Evolutionary conservation across 306 rosid genomes (phyloP).

Genomic region (Cyamopsis tetragonoloba): DNA sequence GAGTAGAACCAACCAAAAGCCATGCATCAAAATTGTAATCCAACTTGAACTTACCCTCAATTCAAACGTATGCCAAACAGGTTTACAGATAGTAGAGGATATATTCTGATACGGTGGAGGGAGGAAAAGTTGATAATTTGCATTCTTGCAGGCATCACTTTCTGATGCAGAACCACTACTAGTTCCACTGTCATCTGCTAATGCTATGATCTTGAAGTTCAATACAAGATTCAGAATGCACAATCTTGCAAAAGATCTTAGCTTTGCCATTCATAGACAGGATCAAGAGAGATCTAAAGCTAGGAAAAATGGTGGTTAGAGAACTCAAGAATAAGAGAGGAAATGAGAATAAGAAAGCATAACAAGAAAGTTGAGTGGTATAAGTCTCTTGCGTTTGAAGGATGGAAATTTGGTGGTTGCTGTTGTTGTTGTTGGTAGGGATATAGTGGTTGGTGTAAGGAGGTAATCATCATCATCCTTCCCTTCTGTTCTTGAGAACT

Average conservation of each 20-base stretch:
- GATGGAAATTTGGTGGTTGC: slow-evolving; percentile 45
- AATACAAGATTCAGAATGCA: slow-evolving; percentile 32
- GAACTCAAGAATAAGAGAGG: slow-evolving; percentile 29
- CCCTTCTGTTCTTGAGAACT: slow-evolving; percentile 33
- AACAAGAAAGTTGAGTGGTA: slow-evolving; percentile 52
- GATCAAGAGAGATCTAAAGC: slow-evolving; percentile 19
- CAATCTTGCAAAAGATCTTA: slow-evolving; percentile 19
- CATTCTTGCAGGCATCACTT: slow-evolving; percentile 49
- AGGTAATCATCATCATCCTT: slow-evolving; percentile 37
- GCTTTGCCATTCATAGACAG: slow-evolving; percentile 47
- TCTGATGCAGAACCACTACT: slow-evolving; percentile 26
- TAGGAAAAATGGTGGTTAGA: slow-evolving; percentile 17
- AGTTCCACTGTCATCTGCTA: slow-evolving; percentile 35
- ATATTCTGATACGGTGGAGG: slow-evolving; percentile 83
- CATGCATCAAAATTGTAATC: background rate
- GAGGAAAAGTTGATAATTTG: slow-evolving; percentile 64
- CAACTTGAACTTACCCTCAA: slow-evolving; percentile 60
- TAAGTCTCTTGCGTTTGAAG: slow-evolving; percentile 73
- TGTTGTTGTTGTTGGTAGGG: slow-evolving; percentile 44
- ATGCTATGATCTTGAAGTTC: slow-evolving; percentile 23
- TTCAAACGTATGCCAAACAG: slow-evolving; percentile 84
- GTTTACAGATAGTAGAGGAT: slow-evolving; percentile 60
- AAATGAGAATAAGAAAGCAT: slow-evolving; percentile 33
- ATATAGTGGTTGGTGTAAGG: slow-evolving; percentile 40
- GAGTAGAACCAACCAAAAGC: background rate